Conservation (phyloP, 495 filamentous ascomycete species). For the Apiosordaria backusii region DNA sequence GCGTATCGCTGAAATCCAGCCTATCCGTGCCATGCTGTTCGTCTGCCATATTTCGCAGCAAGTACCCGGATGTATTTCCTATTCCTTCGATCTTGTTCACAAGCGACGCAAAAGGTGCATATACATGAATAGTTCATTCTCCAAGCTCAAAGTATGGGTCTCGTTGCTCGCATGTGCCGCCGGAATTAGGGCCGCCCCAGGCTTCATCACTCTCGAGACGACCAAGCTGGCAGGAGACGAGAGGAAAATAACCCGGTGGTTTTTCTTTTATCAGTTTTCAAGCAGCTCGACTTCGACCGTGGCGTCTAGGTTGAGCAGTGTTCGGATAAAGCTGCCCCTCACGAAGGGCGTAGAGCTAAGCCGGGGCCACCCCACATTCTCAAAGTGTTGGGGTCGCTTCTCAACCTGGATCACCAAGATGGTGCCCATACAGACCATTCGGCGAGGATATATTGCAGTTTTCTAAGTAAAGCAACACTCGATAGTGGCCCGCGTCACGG, state of each 20-base stretch:
- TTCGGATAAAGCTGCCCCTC: background rate
- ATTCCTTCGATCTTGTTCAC: background rate
- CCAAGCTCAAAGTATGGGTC: background rate
- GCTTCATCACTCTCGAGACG: background rate
- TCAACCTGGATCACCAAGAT: constrained; percentile 24
- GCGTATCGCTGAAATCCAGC: constrained; percentile 4
- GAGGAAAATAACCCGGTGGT: background rate
- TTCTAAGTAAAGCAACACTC: constrained; percentile 36
- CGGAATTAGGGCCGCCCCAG: background rate
- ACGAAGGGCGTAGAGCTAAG: background rate
- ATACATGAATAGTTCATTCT: background rate
- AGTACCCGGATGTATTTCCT: constrained; percentile 3
- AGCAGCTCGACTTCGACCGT: background rate
- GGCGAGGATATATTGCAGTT: constrained; percentile 18
- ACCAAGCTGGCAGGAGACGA: background rate
- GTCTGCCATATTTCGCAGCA: background rate
- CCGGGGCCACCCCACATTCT: constrained; percentile 15
- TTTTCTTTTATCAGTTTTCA: no score
- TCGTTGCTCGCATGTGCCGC: background rate
- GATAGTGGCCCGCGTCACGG: constrained; percentile 21
- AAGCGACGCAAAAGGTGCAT: background rate
- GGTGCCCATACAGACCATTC: constrained; percentile 14
- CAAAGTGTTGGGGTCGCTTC: constrained; percentile 11
- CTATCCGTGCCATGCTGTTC: background rate
- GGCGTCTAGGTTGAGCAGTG: background rate